Base-by-base conservation (phyloP, 2,329 filamentous ascomycete genomes). In the Fusarium zealandicum region DNA sequence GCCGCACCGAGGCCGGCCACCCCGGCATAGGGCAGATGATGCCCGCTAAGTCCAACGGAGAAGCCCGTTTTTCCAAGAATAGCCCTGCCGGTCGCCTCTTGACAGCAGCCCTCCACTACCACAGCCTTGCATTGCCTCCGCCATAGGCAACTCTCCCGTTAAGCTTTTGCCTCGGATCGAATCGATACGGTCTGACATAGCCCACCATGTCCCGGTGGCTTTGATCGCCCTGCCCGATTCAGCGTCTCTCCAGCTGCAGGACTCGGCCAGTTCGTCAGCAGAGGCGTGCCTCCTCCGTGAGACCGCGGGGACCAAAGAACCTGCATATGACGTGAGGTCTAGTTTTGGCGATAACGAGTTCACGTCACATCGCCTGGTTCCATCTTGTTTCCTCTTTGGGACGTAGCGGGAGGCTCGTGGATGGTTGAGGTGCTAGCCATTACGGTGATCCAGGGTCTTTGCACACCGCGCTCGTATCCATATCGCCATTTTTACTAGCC, bases 381-480 rank as follows among this genome's bases (percentile, higher is more conserved):
- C 14, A 38, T 17, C 35, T 38, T 37, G 37, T n/a, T 65, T 56
- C 63, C 63, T 28, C 37, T 59, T 64, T 52, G 47, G 65, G 56
- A 60, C 32, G 27, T 41, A 46, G 51, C 46, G 52, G 57, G 59
- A 64, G 56, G 61, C 41, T 38, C 46, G 52, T 57, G 41, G 60
- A 40, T 68, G n/a, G n/a, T n/a, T n/a, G n/a, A n/a, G n/a, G 52
- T 60, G 64, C 61, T 54, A 66, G 61, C 65, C 65, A 57, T 54
- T 64, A 68, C 65, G 61, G 55, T 47, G 39, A 54, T 54, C 57
- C 53, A 62, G 56, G 63, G 59, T 52, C 42, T 58, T 57, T 48
- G n/a, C n/a, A n/a, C 54, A 59, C 61, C 51, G 50, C 65, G 63
- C 65, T 68, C 65, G 65, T 68, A 68, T 68, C 64, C 54, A 56